A percentile compares a stretch with the other conserved stretches of the same genome.
Conservation (phyloP, 345 rosid species). For the Bruguiera gymnorhiza region DNA sequence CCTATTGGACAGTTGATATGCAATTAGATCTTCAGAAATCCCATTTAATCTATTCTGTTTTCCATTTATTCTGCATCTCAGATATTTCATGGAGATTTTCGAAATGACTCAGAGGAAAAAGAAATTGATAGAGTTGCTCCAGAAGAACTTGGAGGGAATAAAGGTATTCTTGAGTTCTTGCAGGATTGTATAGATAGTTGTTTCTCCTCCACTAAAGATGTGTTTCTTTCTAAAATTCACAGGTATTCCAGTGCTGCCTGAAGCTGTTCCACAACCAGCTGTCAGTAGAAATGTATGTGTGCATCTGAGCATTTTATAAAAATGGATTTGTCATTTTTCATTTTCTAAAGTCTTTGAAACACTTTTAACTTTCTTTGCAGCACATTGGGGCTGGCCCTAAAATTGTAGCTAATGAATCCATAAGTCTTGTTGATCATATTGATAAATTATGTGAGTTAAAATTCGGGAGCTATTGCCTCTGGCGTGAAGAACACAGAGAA, state of each 20-base stretch:
- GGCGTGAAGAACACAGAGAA: conserved; percentile 80
- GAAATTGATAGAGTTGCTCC: conserved; percentile 19
- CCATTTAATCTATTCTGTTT: neutral
- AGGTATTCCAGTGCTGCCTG: conserved; percentile 31
- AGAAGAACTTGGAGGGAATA: conserved; percentile 17
- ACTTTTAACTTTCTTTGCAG: conserved; percentile 38
- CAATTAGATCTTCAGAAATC: too few relatives aligned
- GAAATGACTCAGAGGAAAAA: conserved; percentile 30
- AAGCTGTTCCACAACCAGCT: conserved; percentile 21
- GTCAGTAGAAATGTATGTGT: conserved; percentile 41
- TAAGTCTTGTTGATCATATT: conserved; percentile 37
- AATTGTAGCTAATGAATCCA: conserved; percentile 16
- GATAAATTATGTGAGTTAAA: conserved; percentile 59
- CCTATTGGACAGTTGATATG: too few relatives aligned
- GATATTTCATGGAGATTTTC: conserved; percentile 28
- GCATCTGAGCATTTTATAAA: conserved; percentile 5
- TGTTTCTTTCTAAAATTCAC: conserved; percentile 19
- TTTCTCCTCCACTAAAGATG: conserved; percentile 1
- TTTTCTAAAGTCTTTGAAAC: conserved; percentile 13
- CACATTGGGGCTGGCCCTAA: conserved; percentile 21
- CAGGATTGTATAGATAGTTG: conserved; percentile 6
- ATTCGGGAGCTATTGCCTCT: conserved; percentile 90
- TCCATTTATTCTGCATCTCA: conserved; percentile 19
- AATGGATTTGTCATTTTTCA: conserved; percentile 4
- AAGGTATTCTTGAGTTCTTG: conserved; percentile 30